Evolutionary conservation across 2,329 filamentous ascomycete genomes (phyloP), one percentile per base, ranked within the genome.

Genomic region (Phialophora tarda): DNA sequence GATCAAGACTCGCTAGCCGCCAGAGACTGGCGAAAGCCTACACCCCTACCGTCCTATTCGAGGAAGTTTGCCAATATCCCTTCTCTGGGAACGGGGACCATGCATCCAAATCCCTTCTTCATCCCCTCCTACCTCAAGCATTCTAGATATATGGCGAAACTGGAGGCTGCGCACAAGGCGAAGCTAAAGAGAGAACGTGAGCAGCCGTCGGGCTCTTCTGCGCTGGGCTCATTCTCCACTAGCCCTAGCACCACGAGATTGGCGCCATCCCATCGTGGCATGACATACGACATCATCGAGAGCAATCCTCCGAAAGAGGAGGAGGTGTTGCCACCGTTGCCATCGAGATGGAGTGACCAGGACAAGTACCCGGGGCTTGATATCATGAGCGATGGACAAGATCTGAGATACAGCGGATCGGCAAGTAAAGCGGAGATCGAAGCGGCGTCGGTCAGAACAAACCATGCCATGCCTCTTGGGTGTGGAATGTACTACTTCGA

Each of bases 401-500:
- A 94, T 73, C 88, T 96, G 63, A 82, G 84, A 66, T 88, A 87
- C 74, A 80, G 78, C 48, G 86, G 86, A 24, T 77, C 82, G 11
- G 80, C 81, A 48, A 87, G 87, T 75, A 84, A 85, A 53, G 80
- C 83, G 65, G 87, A 90, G 12, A 82, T 91, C 74, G 95, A 98
- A 76, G 91, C 92, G 21, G 92, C 88, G 41, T 87, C 91, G 12
- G 88, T 97, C 65, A 88, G 95, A 63, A 87, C 93, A 30, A 91
- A 99, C 77, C 84, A 93, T 76, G 86, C 89, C 57, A 97, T 98
- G 88, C 93, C 95, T 3, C 84, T 88, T 41, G 90, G 96, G 74
- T 95, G 91, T 71, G 95, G 95, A 1, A 89, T 99, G 66, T 99
- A 97, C 78, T 99, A 99, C 77, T 99, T 88, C 75, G 95, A 99